phyloP scores from a whole-genome alignment of 495 filamentous ascomycete species.

The Hypoxylon perforatum region DNA sequence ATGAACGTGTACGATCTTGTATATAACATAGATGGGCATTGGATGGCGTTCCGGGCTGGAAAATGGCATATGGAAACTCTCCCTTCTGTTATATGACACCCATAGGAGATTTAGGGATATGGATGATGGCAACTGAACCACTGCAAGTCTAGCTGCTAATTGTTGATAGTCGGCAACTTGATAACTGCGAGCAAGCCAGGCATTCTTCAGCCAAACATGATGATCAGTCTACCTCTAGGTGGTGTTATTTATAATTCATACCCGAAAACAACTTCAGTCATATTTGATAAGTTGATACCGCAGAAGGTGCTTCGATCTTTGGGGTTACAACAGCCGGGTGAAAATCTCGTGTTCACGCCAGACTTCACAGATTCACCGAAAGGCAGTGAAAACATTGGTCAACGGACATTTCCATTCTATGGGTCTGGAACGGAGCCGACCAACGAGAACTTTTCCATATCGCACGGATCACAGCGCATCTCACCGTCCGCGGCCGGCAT shows the following conservation, averaged over 20 bases:
- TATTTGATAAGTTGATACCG: too few relatives aligned
- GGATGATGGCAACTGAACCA: neutral
- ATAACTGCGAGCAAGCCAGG: too few relatives aligned
- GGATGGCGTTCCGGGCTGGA: conserved; percentile 20
- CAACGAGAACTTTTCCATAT: neutral
- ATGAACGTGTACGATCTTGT: conserved; percentile 15
- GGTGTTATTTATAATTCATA: too few relatives aligned
- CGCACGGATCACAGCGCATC: too few relatives aligned
- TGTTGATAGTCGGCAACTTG: too few relatives aligned
- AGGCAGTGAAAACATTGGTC: neutral
- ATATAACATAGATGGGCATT: conserved; percentile 23
- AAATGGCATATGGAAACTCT: conserved; percentile 19
- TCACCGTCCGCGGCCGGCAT: too few relatives aligned
- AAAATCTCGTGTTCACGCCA: too few relatives aligned
- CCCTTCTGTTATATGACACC: conserved; percentile 12
- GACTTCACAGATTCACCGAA: neutral
- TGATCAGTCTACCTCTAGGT: too few relatives aligned
- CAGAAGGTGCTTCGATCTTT: too few relatives aligned
- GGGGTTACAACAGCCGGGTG: too few relatives aligned
- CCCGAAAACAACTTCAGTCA: too few relatives aligned
- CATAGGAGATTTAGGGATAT: neutral
- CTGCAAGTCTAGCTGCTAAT: neutral
- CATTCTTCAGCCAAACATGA: too few relatives aligned
- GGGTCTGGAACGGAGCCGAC: neutral
- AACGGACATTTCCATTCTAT: neutral